These are phyloP conservation scores for Boletus subparvulus DNA, from an alignment of 768 basidiomycete genomes.

Conservation along the genomic window DNA sequence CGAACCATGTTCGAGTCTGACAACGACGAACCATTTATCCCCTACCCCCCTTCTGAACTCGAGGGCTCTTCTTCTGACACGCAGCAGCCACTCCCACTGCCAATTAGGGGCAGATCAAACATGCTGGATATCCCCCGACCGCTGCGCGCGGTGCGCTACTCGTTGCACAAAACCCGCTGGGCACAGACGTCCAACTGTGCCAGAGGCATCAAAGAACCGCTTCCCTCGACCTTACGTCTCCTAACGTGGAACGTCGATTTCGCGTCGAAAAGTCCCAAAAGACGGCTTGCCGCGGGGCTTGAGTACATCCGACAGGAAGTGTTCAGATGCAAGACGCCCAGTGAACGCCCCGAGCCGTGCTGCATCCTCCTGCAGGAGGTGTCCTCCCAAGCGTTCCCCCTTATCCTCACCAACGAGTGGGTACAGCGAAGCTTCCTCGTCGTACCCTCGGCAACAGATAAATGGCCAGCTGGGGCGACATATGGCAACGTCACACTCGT, in stretches of 20 bases:
- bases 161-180: conserved; percentile 33
- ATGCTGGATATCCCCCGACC: conserved; percentile 29
- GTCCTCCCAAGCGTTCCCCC: conserved; percentile 40
- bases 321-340: conserved; percentile 43
- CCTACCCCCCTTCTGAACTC: conserved; percentile 29
- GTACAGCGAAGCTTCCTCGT: conserved; percentile 59
- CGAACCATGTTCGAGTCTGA: conserved; percentile 29
- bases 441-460: conserved; percentile 49
- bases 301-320: conserved; percentile 55
- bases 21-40: conserved; percentile 31
- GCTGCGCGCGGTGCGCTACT: conserved; percentile 34
- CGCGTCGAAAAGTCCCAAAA: conserved; percentile 32
- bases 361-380: conserved; percentile 75
- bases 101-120: conserved; percentile 14
- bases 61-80: conserved; percentile 28
- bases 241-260: conserved; percentile 77
- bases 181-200: conserved; percentile 36
- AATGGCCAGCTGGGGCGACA: conserved; percentile 50
- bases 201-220: conserved; percentile 33
- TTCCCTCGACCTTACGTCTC: conserved; percentile 50
- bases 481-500: conserved; percentile 77
- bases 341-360: conserved; percentile 53
- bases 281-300: conserved; percentile 50
- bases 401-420: conserved; percentile 60
- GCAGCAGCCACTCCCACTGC: conserved; percentile 20